Conservation (phyloP, 2,329 filamentous ascomycete genomes). For the Fusarium sarcochroum region DNA sequence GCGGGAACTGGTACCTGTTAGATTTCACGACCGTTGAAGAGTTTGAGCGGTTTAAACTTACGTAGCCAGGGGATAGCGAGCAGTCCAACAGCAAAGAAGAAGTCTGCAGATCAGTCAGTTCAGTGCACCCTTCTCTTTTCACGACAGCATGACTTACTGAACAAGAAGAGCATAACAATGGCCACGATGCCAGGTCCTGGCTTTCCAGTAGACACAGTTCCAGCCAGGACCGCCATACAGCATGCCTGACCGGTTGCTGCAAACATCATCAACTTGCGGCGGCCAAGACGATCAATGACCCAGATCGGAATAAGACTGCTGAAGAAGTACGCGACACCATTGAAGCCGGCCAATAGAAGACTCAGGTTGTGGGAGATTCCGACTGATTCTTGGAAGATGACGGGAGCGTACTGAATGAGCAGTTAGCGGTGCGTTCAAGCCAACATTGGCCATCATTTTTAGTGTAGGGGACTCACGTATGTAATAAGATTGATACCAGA, state of each 20-base stretch:
- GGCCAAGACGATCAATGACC: conserved; percentile 61
- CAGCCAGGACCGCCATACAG: conserved; percentile 63
- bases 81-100: conserved; percentile 59
- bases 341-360: conserved; percentile 67
- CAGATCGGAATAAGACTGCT: conserved; percentile 53
- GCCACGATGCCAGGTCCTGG: conserved; percentile 58
- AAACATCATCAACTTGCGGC: conserved; percentile 72
- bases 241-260: conserved; percentile 53
- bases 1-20: conserved; percentile 53
- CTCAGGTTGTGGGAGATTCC: conserved; percentile 61
- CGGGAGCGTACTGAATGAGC: conserved; percentile 52
- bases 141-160: conserved; percentile 40
- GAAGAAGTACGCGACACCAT: conserved; percentile 57
- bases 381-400: conserved; percentile 61
- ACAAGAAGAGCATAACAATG: conserved; percentile 60
- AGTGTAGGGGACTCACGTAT: conserved; percentile 31
- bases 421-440: conserved; percentile 10
- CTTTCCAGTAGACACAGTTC: conserved; percentile 58
- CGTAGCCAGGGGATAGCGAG: conserved; percentile 57
- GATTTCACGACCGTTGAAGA: neutral
- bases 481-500: conserved; percentile 55
- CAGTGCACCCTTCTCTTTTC: accelerated
- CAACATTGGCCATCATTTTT: neutral
- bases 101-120: conserved; percentile 42
- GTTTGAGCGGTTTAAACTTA: conserved; percentile 22